Evolutionary conservation across 164 flowering plant genomes (phyloP).

Genomic region (Litsea cubeba): DNA sequence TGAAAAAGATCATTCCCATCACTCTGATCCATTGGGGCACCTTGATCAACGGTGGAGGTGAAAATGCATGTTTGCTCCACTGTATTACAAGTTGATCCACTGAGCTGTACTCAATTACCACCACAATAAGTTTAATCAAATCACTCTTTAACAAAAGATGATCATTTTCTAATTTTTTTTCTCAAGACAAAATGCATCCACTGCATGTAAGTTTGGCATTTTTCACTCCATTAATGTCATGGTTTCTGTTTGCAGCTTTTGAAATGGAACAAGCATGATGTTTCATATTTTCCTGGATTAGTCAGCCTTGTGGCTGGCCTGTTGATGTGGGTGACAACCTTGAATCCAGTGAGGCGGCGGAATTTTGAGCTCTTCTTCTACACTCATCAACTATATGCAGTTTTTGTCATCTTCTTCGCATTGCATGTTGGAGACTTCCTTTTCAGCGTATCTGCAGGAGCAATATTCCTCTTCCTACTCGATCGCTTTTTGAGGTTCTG

Average conservation of each 20-base stretch:
- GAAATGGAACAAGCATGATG: conserved; percentile 56
- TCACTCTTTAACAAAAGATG: not conserved
- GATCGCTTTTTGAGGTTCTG: conserved; percentile 91
- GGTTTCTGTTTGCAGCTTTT: conserved; percentile 43
- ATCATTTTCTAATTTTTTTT: too few species aligned
- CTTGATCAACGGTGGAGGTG: not conserved
- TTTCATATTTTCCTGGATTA: conserved; percentile 76
- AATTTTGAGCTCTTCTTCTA: conserved; percentile 85
- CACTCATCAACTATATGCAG: conserved; percentile 82
- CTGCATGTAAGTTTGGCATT: not conserved
- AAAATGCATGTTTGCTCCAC: not conserved
- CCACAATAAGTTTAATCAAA: not conserved
- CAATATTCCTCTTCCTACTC: conserved; percentile 73
- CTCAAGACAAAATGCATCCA: not conserved
- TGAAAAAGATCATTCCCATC: too few species aligned
- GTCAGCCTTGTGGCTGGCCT: conserved; percentile 74
- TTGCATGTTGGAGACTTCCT: conserved; percentile 79
- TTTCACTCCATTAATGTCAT: not conserved
- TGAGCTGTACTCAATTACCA: not conserved
- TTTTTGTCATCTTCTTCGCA: conserved; percentile 74
- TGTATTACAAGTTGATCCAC: not conserved
- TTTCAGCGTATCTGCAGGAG: conserved; percentile 65
- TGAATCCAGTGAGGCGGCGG: conserved; percentile 54
- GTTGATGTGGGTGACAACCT: conserved; percentile 86
- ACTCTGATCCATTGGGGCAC: too few species aligned